These are phyloP conservation scores for Marasmius tenuissimus DNA, from an alignment of 1,284 basidiomycete species.

Conservation along the genomic window DNA sequence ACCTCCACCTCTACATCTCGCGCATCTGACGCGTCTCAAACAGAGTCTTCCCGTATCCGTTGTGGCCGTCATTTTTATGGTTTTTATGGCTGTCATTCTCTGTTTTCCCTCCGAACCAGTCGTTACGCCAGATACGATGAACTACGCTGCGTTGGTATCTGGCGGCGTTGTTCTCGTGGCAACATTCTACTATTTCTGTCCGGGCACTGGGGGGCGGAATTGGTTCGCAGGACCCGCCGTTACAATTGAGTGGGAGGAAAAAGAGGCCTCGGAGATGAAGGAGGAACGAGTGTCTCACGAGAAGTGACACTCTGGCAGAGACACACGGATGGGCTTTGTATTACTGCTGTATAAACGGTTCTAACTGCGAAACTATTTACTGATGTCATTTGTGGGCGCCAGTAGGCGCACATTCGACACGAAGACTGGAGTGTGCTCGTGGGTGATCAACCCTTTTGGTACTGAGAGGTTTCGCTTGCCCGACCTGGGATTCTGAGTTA, in stretches of 20 bases:
- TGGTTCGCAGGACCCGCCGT: constrained; percentile 25
- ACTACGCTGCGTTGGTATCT: constrained; percentile 28
- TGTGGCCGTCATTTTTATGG: constrained; percentile 26
- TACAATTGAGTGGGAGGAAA: constrained; percentile 2
- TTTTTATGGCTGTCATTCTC: constrained; percentile 26
- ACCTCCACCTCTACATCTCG: not conserved
- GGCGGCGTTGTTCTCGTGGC: constrained; percentile 18
- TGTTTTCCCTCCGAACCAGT: constrained; percentile 24
- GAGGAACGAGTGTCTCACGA: not conserved
- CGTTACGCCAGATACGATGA: constrained; percentile 21
- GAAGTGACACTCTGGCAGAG: too few relatives aligned
- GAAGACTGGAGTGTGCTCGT: too few relatives aligned
- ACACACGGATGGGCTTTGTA: too few relatives aligned
- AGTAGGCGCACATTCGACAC: too few relatives aligned
- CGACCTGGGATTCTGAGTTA: too few relatives aligned
- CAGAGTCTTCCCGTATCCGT: constrained; percentile 26
- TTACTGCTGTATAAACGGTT: too few relatives aligned
- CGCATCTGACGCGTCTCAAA: not conserved
- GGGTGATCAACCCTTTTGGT: too few relatives aligned
- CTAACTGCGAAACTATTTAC: too few relatives aligned
- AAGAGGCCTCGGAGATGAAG: not conserved
- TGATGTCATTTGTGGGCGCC: too few relatives aligned
- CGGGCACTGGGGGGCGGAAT: constrained; percentile 21
- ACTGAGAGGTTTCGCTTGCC: too few relatives aligned
- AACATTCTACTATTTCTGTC: constrained; percentile 22